phyloP scores from a whole-genome alignment of 1,284 basidiomycete genomes.

The Cerrena zonata region DNA sequence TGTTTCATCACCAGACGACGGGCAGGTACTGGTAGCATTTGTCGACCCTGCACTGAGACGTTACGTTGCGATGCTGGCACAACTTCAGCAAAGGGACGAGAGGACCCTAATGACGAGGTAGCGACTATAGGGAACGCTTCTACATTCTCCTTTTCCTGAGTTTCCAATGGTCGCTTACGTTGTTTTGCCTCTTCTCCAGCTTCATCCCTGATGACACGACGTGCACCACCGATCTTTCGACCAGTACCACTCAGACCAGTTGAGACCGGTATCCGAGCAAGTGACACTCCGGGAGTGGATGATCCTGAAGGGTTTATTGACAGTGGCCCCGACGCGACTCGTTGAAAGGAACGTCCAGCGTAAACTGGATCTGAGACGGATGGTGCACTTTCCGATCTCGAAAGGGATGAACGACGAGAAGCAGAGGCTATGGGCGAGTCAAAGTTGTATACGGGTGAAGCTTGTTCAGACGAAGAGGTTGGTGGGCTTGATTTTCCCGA shows the following conservation, averaged over 20 bases:
- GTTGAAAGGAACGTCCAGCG: constrained; percentile 48
- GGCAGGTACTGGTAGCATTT: constrained; percentile 32
- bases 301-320: constrained; percentile 17
- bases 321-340: constrained; percentile 52
- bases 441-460: constrained; percentile 31
- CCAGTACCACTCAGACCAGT: constrained; percentile 30
- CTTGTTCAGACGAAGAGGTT: constrained; percentile 33
- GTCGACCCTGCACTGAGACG: constrained; percentile 24
- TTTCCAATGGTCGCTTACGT: constrained; percentile 10
- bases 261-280: constrained; percentile 20
- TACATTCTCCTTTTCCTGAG: constrained; percentile 31
- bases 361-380: constrained; percentile 27
- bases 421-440: constrained; percentile 21
- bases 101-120: constrained; percentile 12
- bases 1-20: constrained; percentile 32
- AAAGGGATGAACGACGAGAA: constrained; percentile 45
- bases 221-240: constrained; percentile 32
- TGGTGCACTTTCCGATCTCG: constrained; percentile 58
- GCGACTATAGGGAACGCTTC: constrained; percentile 7
- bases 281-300: constrained; percentile 27
- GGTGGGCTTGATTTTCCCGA: constrained; percentile 34
- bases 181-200: constrained; percentile 17
- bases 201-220: constrained; percentile 39
- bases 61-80: constrained; percentile 20
- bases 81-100: constrained; percentile 20